Percentiles rank a stretch among this genome's conserved stretches.
phyloP scores from a whole-genome alignment of 1,284 basidiomycete species.

The Cryptococcus hybrid region DNA sequence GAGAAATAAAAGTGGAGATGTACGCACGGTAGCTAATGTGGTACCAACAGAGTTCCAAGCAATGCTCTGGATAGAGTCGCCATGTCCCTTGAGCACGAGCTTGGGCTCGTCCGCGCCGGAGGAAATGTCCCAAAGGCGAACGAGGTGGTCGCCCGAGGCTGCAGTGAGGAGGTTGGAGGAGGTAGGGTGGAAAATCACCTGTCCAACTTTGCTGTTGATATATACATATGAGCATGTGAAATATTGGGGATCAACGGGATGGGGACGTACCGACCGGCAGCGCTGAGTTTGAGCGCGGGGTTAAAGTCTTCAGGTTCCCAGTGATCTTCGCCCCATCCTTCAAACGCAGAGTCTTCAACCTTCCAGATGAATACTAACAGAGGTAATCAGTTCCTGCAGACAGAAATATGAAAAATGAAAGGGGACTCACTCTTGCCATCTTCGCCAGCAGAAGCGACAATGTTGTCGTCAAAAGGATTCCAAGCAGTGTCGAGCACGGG shows the following conservation, averaged over 20 bases:
- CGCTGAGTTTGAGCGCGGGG: slow-evolving; percentile 57
- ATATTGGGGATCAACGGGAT: not conserved
- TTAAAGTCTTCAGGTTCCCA: slow-evolving; percentile 82
- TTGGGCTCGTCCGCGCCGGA: slow-evolving; percentile 61
- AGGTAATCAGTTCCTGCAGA: not conserved
- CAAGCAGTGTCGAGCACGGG: slow-evolving; percentile 88
- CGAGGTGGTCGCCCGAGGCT: slow-evolving; percentile 81
- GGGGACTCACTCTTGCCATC: slow-evolving; percentile 67
- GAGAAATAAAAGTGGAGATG: too few relatives aligned
- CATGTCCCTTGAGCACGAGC: slow-evolving; percentile 69
- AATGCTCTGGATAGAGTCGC: slow-evolving; percentile 83
- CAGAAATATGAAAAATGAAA: not conserved
- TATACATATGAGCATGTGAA: not conserved
- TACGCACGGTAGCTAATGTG: slow-evolving; percentile 56
- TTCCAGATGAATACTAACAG: slow-evolving; percentile 75
- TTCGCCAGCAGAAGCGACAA: slow-evolving; percentile 88
- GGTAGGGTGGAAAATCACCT: slow-evolving; percentile 92
- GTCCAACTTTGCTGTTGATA: slow-evolving; percentile 78
- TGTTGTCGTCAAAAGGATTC: slow-evolving; percentile 88
- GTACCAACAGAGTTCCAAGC: slow-evolving; percentile 82
- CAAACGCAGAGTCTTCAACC: slow-evolving; percentile 66
- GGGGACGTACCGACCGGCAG: slow-evolving; percentile 47
- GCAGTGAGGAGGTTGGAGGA: slow-evolving; percentile 83
- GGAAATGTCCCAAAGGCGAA: slow-evolving; percentile 90
- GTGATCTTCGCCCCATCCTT: slow-evolving; percentile 80